Conservation (phyloP, 1,284 basidiomycete species). For the Trichosporon coremiiforme region DNA sequence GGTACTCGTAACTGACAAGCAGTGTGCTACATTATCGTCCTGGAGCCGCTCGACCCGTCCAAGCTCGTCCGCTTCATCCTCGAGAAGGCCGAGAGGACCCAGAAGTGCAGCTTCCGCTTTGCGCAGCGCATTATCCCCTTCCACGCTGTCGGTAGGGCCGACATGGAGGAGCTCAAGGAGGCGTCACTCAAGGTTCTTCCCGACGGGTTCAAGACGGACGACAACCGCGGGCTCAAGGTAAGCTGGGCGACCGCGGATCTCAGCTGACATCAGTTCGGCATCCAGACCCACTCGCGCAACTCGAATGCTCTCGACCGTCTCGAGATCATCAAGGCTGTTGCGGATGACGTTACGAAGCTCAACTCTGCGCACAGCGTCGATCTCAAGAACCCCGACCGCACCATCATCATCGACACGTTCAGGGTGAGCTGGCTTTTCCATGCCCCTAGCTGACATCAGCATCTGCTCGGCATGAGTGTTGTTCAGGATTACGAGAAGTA, state of each 20-base stretch:
- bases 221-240: constrained; percentile 26
- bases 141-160: constrained; percentile 33
- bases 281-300: constrained; percentile 41
- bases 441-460: constrained; percentile 33
- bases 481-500: constrained; percentile 46
- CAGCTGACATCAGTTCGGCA: constrained; percentile 41
- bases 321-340: constrained; percentile 49
- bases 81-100: constrained; percentile 42
- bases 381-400: constrained; percentile 45
- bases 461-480: constrained; percentile 42
- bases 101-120: constrained; percentile 44
- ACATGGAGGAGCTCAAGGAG: constrained; percentile 36
- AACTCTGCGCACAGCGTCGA: constrained; percentile 45
- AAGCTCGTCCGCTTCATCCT: constrained; percentile 43
- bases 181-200: constrained; percentile 31
- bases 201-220: constrained; percentile 23
- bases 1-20: not conserved
- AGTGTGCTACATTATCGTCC: constrained; percentile 44
- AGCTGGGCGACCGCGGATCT: not conserved
- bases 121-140: constrained; percentile 48
- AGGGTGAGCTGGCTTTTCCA: constrained; percentile 35
- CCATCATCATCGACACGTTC: constrained; percentile 47
- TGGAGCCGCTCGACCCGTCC: constrained; percentile 32
- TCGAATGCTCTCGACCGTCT: constrained; percentile 45
- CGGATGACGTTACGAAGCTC: constrained; percentile 42